phyloP scores from a whole-genome alignment of 495 filamentous ascomycete species.

The Bombardia bombarda region DNA sequence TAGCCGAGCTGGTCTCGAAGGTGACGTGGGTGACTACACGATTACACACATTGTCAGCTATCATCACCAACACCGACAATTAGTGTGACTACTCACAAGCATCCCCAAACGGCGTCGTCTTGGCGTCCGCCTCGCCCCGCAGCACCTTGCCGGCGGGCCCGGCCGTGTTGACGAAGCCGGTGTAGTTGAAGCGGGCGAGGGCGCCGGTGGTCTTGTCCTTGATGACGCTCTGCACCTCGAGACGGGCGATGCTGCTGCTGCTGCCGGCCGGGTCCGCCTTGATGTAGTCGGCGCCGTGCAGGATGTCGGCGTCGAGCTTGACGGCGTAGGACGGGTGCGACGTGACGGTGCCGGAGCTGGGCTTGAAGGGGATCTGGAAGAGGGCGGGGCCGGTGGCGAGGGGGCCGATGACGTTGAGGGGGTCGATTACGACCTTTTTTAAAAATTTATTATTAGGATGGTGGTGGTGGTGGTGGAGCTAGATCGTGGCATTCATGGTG shows the following conservation, averaged over 20 bases:
- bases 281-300: background rate
- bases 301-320: slow-evolving; percentile 6
- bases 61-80: background rate
- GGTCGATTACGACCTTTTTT: slow-evolving; percentile 25
- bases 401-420: slow-evolving; percentile 18
- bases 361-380: slow-evolving; percentile 22
- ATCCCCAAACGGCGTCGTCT: slow-evolving; percentile 47
- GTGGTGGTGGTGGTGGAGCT: background rate
- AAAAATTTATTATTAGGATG: background rate
- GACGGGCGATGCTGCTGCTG: slow-evolving; percentile 22
- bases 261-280: slow-evolving; percentile 26
- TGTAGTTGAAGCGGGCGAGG: slow-evolving; percentile 43
- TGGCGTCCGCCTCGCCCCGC: slow-evolving; percentile 33
- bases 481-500: background rate
- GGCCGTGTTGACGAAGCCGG: slow-evolving; percentile 34
- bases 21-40: slow-evolving; percentile 40
- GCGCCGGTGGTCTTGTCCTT: slow-evolving; percentile 30
- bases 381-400: slow-evolving; percentile 17
- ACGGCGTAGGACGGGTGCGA: slow-evolving; percentile 26
- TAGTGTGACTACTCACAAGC: slow-evolving; percentile 38
- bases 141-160: slow-evolving; percentile 36
- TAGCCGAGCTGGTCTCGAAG: slow-evolving; percentile 50
- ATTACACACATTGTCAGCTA: background rate
- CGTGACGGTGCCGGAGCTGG: slow-evolving; percentile 17
- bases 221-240: slow-evolving; percentile 42